phyloP scores from a whole-genome alignment of 768 basidiomycete genomes.

The Cystofilobasidium macerans region DNA sequence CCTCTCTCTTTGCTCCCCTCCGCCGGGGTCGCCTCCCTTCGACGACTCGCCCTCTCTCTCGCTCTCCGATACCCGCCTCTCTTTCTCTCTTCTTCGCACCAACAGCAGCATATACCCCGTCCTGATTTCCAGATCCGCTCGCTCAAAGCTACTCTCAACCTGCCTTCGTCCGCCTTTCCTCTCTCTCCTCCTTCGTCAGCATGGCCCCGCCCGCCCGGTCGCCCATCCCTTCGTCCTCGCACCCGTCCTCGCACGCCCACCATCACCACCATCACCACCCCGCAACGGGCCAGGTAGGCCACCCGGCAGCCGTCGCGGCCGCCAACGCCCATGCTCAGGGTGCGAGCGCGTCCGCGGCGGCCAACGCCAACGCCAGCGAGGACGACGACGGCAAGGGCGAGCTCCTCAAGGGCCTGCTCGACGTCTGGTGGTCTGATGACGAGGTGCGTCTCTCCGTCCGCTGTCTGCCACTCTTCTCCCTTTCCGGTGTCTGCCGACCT shows the following conservation, averaged over 20 bases:
- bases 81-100: background rate
- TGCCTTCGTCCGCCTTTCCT: background rate
- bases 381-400: conserved; percentile 27
- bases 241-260: background rate
- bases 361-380: too few species aligned
- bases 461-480: background rate
- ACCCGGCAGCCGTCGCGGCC: too few species aligned
- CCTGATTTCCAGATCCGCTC: too few species aligned
- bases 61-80: background rate
- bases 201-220: background rate
- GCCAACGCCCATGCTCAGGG: too few species aligned
- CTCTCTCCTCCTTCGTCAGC: background rate
- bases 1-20: too few species aligned
- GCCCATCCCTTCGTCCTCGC: background rate
- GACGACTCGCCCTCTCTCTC: too few species aligned
- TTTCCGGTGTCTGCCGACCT: background rate
- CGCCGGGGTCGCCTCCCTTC: too few species aligned
- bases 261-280: background rate
- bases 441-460: conserved; percentile 34
- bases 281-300: too few species aligned
- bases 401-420: conserved; percentile 36
- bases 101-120: too few species aligned
- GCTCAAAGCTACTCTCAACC: too few species aligned
- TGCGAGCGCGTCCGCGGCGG: too few species aligned
- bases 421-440: conserved; percentile 40